Evolutionary conservation across 768 basidiomycete species (phyloP).

Genomic region (Chlorophyllum brunneum): DNA sequence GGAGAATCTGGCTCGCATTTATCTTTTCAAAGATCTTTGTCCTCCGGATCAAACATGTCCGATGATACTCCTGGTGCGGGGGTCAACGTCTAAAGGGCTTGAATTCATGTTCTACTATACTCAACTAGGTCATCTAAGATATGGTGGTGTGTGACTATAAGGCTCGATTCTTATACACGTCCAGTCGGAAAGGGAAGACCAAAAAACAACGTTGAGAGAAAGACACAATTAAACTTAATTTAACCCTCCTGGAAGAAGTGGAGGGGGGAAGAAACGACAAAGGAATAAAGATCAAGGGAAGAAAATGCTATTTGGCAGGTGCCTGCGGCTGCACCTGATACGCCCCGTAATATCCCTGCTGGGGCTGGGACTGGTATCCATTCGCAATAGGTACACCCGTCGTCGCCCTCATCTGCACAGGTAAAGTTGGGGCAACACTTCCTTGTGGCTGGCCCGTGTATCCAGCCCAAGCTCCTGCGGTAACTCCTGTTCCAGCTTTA

Average conservation of each 20-base stretch:
- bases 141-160: neutral
- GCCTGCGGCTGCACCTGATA: conserved; percentile 23
- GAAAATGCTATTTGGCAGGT: conserved; percentile 19
- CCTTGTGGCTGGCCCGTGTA: conserved; percentile 4
- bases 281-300: conserved; percentile 7
- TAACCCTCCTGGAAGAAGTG: conserved; percentile 1
- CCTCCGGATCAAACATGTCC: conserved; percentile 3
- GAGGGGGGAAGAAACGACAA: conserved; percentile 10
- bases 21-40: conserved; percentile 1
- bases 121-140: conserved; percentile 4
- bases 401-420: conserved; percentile 27
- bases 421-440: conserved; percentile 25
- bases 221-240: conserved; percentile 13
- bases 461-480: conserved; percentile 14
- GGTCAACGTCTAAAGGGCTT: too few relatives aligned
- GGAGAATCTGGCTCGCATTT: too few relatives aligned
- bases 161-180: neutral
- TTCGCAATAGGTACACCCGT: conserved; percentile 16
- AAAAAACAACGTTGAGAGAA: conserved; percentile 1
- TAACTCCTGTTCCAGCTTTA: conserved; percentile 9
- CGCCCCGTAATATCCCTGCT: conserved; percentile 23
- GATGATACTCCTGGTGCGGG: neutral
- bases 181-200: neutral
- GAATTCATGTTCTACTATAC: too few relatives aligned
- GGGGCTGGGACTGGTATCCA: conserved; percentile 18